phyloP scores from a whole-genome alignment of 208 protist genomes.

The Tritrichomonas musculus region DNA sequence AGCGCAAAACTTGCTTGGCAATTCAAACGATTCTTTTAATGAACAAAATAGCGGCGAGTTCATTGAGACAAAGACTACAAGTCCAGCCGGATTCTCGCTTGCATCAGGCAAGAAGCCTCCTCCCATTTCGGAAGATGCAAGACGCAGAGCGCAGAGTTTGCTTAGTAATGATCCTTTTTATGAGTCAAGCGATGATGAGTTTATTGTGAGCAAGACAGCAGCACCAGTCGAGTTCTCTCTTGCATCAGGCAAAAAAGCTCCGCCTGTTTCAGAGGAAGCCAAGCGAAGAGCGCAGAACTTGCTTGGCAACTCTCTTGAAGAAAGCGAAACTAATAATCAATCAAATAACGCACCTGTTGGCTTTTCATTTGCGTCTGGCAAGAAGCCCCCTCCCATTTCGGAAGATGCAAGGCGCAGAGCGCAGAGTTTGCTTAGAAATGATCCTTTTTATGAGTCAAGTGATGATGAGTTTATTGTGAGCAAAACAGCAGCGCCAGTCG shows the following conservation, averaged over 20 bases:
- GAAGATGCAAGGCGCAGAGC: background rate
- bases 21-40: background rate
- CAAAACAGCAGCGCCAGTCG: background rate
- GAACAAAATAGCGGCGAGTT: no score
- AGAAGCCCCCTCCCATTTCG: background rate
- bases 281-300: background rate
- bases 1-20: background rate
- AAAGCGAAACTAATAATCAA: background rate
- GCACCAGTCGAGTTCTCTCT: no score
- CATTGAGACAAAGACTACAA: background rate
- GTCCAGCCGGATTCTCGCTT: background rate
- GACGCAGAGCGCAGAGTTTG: no score
- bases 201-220: background rate
- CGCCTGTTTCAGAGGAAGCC: background rate
- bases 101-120: no score
- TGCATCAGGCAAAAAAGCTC: no score
- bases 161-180: background rate
- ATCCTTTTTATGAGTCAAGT: background rate
- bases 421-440: background rate
- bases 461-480: background rate
- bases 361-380: background rate
- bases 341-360: background rate
- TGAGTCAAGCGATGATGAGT: background rate
- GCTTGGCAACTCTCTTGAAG: no score
- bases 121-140: no score